Conservation (phyloP, 805 yeast species). For the Pichia pseudocactophila region DNA sequence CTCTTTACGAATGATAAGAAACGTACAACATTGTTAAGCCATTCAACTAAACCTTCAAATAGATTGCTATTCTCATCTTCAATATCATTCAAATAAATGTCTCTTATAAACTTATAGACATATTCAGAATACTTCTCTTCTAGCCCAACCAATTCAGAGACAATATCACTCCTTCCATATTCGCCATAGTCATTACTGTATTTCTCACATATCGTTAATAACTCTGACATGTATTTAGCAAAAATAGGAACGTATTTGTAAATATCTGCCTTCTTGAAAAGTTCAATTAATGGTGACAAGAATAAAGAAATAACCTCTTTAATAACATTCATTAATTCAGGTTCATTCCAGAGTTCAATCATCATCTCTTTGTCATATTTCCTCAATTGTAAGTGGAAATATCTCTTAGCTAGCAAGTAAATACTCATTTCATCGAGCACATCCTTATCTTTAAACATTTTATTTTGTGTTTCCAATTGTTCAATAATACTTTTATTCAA, state of each 20-base stretch:
- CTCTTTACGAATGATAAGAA: constrained; percentile 56
- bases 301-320: constrained; percentile 65
- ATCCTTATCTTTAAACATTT: neutral
- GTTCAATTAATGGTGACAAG: constrained; percentile 62
- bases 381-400: constrained; percentile 55
- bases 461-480: constrained; percentile 1
- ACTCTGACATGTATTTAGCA: constrained; percentile 57
- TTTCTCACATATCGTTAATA: constrained; percentile 47
- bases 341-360: constrained; percentile 77
- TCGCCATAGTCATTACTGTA: constrained; percentile 38
- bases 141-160: constrained; percentile 54
- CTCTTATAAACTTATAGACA: constrained; percentile 68
- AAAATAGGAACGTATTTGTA: constrained; percentile 57
- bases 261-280: constrained; percentile 59
- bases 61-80: constrained; percentile 28
- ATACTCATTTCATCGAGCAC: neutral
- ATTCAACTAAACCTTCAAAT: constrained; percentile 60
- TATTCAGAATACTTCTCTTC: constrained; percentile 65
- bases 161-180: constrained; percentile 43
- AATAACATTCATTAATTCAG: constrained; percentile 65
- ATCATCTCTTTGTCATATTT: constrained; percentile 68
- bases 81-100: constrained; percentile 71
- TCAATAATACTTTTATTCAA: neutral
- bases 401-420: constrained; percentile 47
- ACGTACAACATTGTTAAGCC: constrained; percentile 62